These are phyloP conservation scores for Desmodesmus armatus DNA, from an alignment of 139 green algal genomes.

Conservation along the genomic window DNA sequence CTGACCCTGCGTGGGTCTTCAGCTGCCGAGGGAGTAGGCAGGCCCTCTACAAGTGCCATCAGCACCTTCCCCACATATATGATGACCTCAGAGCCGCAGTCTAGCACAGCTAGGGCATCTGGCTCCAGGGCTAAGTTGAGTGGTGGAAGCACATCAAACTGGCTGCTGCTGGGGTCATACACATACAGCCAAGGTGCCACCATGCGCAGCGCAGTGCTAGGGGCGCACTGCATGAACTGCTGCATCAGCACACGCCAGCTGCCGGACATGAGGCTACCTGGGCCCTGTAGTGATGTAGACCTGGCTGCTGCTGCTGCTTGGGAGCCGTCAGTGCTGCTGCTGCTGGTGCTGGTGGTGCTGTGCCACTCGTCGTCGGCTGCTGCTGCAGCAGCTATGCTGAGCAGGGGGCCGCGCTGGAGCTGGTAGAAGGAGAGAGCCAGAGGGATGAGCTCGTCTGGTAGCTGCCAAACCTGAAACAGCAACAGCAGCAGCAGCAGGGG, in stretches of 20 bases:
- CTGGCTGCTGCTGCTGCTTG: background rate
- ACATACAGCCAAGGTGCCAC: constrained; percentile 39
- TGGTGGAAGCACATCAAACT: constrained; percentile 36
- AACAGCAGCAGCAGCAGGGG: background rate
- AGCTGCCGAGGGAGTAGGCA: background rate
- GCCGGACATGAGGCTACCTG: constrained; percentile 15
- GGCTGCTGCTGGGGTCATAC: background rate
- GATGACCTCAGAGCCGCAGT: constrained; percentile 39
- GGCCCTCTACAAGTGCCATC: constrained; percentile 1
- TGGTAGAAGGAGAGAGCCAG: constrained; percentile 39
- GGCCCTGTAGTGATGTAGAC: background rate
- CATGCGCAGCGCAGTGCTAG: constrained; percentile 23
- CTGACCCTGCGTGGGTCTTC: too few species aligned
- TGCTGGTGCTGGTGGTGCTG: constrained; percentile 13
- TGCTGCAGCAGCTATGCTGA: background rate
- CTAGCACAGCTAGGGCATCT: constrained; percentile 33
- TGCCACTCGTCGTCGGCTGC: background rate
- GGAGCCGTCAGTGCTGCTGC: background rate
- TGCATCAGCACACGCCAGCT: constrained; percentile 35
- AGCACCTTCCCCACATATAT: constrained; percentile 25
- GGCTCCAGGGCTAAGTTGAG: constrained; percentile 41
- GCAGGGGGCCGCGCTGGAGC: constrained; percentile 28
- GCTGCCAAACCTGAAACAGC: constrained; percentile 14
- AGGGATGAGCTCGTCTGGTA: constrained; percentile 30
- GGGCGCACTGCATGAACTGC: constrained; percentile 24